These are phyloP conservation scores for Diaporthe eres DNA, from an alignment of 2,329 filamentous ascomycete genomes.

Conservation along the genomic window DNA sequence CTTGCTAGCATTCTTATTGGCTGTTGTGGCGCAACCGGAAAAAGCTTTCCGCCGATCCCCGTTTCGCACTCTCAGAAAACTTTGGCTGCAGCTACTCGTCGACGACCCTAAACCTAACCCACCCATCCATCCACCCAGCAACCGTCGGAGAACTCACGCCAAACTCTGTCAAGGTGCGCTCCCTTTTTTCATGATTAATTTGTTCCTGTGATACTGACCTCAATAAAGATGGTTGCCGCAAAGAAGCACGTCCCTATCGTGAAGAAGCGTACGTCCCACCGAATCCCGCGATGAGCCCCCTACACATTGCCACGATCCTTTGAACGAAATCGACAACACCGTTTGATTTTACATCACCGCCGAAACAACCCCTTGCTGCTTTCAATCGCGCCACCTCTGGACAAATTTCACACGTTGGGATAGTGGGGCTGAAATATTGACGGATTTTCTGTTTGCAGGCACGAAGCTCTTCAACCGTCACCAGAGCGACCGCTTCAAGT, in stretches of 20 bases:
- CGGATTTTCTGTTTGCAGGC: conserved; percentile 69
- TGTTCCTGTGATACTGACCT: conserved; percentile 30
- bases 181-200: not conserved
- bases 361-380: not conserved
- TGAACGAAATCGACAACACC: conserved; percentile 24
- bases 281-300: conserved; percentile 39
- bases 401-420: conserved; percentile 36
- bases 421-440: conserved; percentile 53
- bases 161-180: conserved; percentile 42
- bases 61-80: not conserved
- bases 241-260: conserved; percentile 99
- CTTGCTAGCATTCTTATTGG: too few species aligned
- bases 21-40: too few species aligned
- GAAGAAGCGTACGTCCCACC: conserved; percentile 93
- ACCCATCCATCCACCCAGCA: conserved; percentile 40
- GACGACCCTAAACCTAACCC: conserved; percentile 30
- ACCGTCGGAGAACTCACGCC: conserved; percentile 38
- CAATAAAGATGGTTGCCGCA: conserved; percentile 91
- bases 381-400: conserved; percentile 34
- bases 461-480: conserved; percentile 96
- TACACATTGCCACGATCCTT: conserved; percentile 38
- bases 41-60: too few species aligned
- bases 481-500: conserved; percentile 97
- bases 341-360: conserved; percentile 9
- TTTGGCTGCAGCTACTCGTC: conserved; percentile 15